Conservation (phyloP, 139 green algal genomes). For the Limnomonas spitsbergensis region DNA sequence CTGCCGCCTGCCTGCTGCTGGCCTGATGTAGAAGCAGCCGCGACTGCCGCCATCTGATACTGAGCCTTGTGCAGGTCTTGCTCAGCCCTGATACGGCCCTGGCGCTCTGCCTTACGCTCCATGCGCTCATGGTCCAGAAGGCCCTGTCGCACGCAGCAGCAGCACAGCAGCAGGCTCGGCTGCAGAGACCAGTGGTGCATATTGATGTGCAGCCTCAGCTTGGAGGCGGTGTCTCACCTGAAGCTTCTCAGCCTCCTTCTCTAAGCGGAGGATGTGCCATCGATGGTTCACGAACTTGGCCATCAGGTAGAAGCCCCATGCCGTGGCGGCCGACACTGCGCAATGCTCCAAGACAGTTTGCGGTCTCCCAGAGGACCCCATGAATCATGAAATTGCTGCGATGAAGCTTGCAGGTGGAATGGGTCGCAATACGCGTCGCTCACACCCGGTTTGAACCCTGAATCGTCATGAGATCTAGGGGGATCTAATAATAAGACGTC, state of each 20-base stretch:
- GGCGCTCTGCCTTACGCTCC: conserved; percentile 5
- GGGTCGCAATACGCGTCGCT: no score
- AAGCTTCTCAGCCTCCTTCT: conserved; percentile 10
- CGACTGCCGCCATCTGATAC: background rate
- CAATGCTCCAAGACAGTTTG: background rate
- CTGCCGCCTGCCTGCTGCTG: background rate
- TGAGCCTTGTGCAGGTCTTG: conserved; percentile 1
- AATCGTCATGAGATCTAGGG: no score
- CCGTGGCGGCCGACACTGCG: background rate
- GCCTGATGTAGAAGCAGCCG: background rate
- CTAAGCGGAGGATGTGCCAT: background rate
- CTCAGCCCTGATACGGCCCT: conserved; percentile 4
- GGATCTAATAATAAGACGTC: no score
- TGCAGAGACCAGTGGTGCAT: no score
- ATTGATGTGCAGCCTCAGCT: no score
- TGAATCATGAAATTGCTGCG: no score
- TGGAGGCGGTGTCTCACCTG: no score
- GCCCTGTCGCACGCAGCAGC: background rate
- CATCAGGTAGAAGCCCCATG: conserved; percentile 20
- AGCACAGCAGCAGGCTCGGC: background rate
- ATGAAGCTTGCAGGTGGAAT: no score
- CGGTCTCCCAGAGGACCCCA: no score
- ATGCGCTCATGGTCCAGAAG: conserved; percentile 4
- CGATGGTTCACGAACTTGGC: conserved; percentile 1
- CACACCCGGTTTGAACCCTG: no score